A percentile compares a stretch with the other conserved stretches of the same genome.
phyloP scores from a whole-genome alignment of 2,329 filamentous ascomycete species.

The Clonostachys rosea region DNA sequence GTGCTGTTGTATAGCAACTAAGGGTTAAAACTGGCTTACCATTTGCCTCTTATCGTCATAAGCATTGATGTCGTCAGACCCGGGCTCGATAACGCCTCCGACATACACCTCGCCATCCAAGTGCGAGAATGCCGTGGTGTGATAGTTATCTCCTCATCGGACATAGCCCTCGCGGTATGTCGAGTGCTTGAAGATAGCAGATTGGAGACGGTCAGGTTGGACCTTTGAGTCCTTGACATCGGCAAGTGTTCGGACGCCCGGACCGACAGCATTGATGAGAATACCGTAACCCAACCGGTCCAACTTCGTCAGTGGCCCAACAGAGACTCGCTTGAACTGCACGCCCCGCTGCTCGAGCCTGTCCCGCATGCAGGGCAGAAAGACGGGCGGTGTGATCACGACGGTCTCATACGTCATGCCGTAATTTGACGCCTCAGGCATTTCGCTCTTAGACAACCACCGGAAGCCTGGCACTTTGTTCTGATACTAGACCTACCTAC shows the following conservation, averaged over 20 bases:
- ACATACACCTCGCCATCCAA: background rate
- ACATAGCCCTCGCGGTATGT: background rate
- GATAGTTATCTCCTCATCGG: background rate
- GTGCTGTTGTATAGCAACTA: background rate
- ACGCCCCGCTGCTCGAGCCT: slow-evolving; percentile 5
- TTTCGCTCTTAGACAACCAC: background rate
- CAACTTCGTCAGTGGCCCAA: slow-evolving; percentile 4
- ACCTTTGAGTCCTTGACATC: slow-evolving; percentile 3
- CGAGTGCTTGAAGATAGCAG: background rate
- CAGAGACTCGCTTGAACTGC: slow-evolving; percentile 3
- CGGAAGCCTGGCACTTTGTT: slow-evolving; percentile 2
- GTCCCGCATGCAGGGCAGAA: slow-evolving; percentile 4
- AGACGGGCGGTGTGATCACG: slow-evolving; percentile 4
- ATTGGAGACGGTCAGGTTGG: background rate
- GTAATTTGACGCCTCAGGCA: background rate
- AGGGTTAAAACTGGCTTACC: background rate
- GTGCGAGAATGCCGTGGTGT: background rate
- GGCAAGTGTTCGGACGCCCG: slow-evolving; percentile 2
- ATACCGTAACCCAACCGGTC: slow-evolving; percentile 6
- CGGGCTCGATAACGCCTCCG: background rate
- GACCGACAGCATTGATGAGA: slow-evolving; percentile 7
- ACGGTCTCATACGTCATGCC: slow-evolving; percentile 1
- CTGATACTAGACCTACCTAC: slow-evolving; percentile 3
- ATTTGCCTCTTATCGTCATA: background rate
- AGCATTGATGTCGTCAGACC: background rate